These are phyloP conservation scores for Epichloe bromicola DNA, from an alignment of 2,329 filamentous ascomycete species.

Conservation along the genomic window DNA sequence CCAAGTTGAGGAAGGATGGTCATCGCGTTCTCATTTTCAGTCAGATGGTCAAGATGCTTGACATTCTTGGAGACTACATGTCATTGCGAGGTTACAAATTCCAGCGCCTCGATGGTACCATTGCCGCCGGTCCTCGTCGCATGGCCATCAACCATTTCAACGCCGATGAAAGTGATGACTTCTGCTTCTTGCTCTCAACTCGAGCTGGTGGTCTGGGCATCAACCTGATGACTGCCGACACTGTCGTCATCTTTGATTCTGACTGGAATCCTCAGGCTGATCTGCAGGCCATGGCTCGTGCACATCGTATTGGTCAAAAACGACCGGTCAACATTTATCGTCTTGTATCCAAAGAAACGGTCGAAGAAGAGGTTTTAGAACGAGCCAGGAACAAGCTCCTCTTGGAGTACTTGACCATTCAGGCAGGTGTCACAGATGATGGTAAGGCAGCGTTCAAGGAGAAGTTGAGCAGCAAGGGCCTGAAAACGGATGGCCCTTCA, in stretches of 20 bases:
- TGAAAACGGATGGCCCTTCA: slow-evolving; percentile 65
- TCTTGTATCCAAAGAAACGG: slow-evolving; percentile 92
- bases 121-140: slow-evolving; percentile 73
- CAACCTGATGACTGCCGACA: slow-evolving; percentile 97
- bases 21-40: slow-evolving; percentile 97
- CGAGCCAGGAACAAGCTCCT: slow-evolving; percentile 94
- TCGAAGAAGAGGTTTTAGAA: slow-evolving; percentile 95
- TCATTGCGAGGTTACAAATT: slow-evolving; percentile 88
- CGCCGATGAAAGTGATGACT: slow-evolving; percentile 87
- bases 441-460: slow-evolving; percentile 66
- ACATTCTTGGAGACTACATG: slow-evolving; percentile 90
- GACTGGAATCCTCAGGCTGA: slow-evolving; percentile 99
- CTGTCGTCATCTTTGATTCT: slow-evolving; percentile 93
- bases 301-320: slow-evolving; percentile 94
- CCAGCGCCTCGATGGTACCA: slow-evolving; percentile 89
- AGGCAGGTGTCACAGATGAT: slow-evolving; percentile 91
- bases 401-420: slow-evolving; percentile 93
- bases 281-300: slow-evolving; percentile 94
- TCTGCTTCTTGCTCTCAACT: slow-evolving; percentile 90
- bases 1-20: slow-evolving; percentile 83
- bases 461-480: slow-evolving; percentile 66
- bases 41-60: slow-evolving; percentile 98
- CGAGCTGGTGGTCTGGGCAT: slow-evolving; percentile 95
- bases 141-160: slow-evolving; percentile 98
- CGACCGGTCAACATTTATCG: slow-evolving; percentile 93